Conservation (phyloP, 1,284 basidiomycete genomes). For the Apiotrichum sp. region DNA sequence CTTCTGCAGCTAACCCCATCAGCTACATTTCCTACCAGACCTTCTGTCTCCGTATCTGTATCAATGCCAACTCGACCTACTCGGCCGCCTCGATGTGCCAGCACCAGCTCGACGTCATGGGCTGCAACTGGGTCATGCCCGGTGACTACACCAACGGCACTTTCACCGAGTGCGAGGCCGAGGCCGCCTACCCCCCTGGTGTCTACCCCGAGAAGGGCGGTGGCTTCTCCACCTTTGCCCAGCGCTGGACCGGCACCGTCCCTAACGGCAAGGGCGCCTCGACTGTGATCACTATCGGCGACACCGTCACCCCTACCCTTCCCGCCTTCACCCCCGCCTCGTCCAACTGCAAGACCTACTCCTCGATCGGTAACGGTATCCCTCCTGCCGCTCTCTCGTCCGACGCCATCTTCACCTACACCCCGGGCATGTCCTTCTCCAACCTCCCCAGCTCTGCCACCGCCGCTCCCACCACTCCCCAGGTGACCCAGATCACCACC, state of each 20-base stretch:
- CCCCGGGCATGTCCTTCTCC: constrained; percentile 6
- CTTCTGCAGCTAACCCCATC: neutral
- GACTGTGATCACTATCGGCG: constrained; percentile 37
- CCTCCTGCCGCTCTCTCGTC: constrained; percentile 19
- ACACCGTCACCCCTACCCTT: constrained; percentile 41
- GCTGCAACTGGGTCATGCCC: constrained; percentile 49
- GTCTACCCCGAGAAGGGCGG: constrained; percentile 41
- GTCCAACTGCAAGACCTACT: constrained; percentile 46
- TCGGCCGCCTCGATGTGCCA: constrained; percentile 41
- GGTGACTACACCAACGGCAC: constrained; percentile 47
- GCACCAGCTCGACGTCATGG: constrained; percentile 48
- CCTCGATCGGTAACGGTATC: constrained; percentile 38
- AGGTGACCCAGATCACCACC: neutral
- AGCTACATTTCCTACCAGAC: constrained; percentile 46
- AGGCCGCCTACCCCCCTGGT: constrained; percentile 46
- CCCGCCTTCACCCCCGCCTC: constrained; percentile 42
- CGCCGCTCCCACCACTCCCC: neutral
- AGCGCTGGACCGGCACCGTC: constrained; percentile 48
- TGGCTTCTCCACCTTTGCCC: constrained; percentile 45
- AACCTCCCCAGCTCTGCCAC: neutral
- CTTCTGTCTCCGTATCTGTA: constrained; percentile 49
- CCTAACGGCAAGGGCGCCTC: constrained; percentile 22
- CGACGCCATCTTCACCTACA: constrained; percentile 13
- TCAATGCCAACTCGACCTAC: constrained; percentile 41
- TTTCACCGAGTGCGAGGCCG: constrained; percentile 47